Evolutionary conservation across 2,329 filamentous ascomycete species (phyloP).

Genomic region (Aotearoamyces nothofagi): DNA sequence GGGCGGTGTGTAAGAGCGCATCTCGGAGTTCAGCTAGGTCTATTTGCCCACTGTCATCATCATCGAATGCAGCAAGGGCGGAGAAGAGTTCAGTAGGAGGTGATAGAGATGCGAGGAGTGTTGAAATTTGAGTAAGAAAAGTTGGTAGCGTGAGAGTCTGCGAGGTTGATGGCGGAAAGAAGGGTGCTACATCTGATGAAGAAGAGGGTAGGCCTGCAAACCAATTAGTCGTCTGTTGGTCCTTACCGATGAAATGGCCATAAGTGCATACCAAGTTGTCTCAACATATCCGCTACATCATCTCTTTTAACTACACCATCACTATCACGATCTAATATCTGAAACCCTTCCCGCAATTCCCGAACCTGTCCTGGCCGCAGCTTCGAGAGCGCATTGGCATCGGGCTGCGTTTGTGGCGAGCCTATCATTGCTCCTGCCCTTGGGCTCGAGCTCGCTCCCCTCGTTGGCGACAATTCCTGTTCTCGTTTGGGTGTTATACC

Average conservation of each 20-base stretch:
- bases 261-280: constrained; percentile 51
- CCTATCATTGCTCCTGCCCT: constrained; percentile 10
- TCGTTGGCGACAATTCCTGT: constrained; percentile 17
- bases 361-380: constrained; percentile 72
- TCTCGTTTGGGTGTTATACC: constrained; percentile 19
- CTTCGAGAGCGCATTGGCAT: constrained; percentile 45
- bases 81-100: constrained; percentile 68
- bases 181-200: constrained; percentile 55
- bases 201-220: constrained; percentile 57
- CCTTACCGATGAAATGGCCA: not conserved
- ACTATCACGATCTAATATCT: constrained; percentile 80
- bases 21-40: constrained; percentile 72
- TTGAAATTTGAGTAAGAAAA: constrained; percentile 72
- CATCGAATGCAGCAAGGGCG: constrained; percentile 57
- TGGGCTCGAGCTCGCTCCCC: constrained; percentile 12
- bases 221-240: constrained; percentile 5
- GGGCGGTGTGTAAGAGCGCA: constrained; percentile 67
- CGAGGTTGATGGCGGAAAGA: constrained; percentile 62
- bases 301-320: constrained; percentile 71
- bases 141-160: constrained; percentile 69
- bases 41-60: constrained; percentile 57
- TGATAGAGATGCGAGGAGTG: constrained; percentile 58
- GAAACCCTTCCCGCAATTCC: constrained; percentile 82
- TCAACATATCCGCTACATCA: constrained; percentile 77
- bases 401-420: not conserved